Base-by-base conservation (phyloP, 495 filamentous ascomycete genomes). In the Evernia prunastri region DNA sequence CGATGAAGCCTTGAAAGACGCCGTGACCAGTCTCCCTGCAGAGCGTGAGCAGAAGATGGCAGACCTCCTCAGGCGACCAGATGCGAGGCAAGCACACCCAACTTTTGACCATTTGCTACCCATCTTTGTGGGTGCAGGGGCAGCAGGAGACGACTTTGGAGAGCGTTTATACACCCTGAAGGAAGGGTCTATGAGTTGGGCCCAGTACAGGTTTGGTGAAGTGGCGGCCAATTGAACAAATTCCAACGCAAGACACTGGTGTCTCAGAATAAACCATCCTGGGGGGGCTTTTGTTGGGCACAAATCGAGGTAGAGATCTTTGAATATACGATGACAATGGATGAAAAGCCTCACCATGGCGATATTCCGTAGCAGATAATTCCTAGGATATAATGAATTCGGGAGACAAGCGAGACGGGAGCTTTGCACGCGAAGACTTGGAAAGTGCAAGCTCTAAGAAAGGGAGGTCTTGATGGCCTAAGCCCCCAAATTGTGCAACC, bases 51-150 rank as follows among this genome's bases (percentile, higher is more conserved):
- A 79, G 62, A 82, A 78, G 15, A 82, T 95, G 82, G 74, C 73
- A 27, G 80, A 76, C 25, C 70, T 91, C 67, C 58, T 87, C 63
- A 80, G 82, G 72, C 73, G 89, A 53, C 74, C 75, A 6, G 89
- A 92, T 80, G 88, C 89, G 2, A 84, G 82, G 54, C 79, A 86
- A 72, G 89, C 91, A 33, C 91, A 95, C 77, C 91, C 91, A 53
- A 82, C 73, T 56, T 84, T 92, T 70, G 90, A 95, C 45, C 91
- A 96, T 76, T 69, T 95, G 58, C 80, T 93, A 74, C 91, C 91
- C 0, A 79, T 93, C 27, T 84, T 89, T 73, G 79, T 96, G 68
- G 86, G 82, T 5, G 87, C 87, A 1, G 89, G 89, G 0, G 88
- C 88, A 13, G 88, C 86, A 0, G 84, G 81, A 0, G 79, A 81